Evolutionary conservation across 345 rosid species (phyloP).

Genomic region (Mangifera indica): DNA sequence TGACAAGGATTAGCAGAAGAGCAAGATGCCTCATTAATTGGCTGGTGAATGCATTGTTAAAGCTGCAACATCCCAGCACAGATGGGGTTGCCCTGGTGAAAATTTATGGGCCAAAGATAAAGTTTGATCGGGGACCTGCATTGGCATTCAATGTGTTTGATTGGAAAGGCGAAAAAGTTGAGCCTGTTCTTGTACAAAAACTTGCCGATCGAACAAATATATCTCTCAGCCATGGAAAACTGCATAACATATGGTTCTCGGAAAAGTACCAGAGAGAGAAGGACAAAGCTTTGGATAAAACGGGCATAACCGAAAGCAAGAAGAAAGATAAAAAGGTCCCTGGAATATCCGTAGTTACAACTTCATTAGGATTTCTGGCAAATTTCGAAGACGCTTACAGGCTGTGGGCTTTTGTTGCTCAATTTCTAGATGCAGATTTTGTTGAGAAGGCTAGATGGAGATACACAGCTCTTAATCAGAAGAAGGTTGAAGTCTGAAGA

Average conservation of each 20-base stretch:
- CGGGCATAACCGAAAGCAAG: constrained; percentile 24
- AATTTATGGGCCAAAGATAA: constrained; percentile 82
- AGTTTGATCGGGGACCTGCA: constrained; percentile 83
- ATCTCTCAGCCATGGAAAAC: constrained; percentile 65
- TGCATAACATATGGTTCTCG: constrained; percentile 61
- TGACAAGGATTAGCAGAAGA: constrained; percentile 60
- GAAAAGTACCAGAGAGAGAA: constrained; percentile 58
- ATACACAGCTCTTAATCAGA: constrained; percentile 65
- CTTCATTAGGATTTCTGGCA: constrained; percentile 75
- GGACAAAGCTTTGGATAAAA: constrained; percentile 49
- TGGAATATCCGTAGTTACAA: constrained; percentile 65
- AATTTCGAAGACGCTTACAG: constrained; percentile 78
- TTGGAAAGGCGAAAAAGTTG: constrained; percentile 77
- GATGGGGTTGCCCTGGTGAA: constrained; percentile 51
- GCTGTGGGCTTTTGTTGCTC: constrained; percentile 85
- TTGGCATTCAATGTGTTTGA: constrained; percentile 80
- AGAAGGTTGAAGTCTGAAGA: constrained; percentile 54
- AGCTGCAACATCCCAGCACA: constrained; percentile 74
- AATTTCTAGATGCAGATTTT: constrained; percentile 85
- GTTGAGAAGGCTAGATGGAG: constrained; percentile 82
- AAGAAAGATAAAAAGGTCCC: constrained; percentile 37
- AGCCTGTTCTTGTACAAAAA: constrained; percentile 81
- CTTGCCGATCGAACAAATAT: constrained; percentile 75
- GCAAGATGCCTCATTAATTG: constrained; percentile 85
- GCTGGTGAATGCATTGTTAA: constrained; percentile 74